These are phyloP conservation scores for Thermothelomyces thermophilus DNA, from an alignment of 2,329 filamentous ascomycete genomes.

Conservation along the genomic window DNA sequence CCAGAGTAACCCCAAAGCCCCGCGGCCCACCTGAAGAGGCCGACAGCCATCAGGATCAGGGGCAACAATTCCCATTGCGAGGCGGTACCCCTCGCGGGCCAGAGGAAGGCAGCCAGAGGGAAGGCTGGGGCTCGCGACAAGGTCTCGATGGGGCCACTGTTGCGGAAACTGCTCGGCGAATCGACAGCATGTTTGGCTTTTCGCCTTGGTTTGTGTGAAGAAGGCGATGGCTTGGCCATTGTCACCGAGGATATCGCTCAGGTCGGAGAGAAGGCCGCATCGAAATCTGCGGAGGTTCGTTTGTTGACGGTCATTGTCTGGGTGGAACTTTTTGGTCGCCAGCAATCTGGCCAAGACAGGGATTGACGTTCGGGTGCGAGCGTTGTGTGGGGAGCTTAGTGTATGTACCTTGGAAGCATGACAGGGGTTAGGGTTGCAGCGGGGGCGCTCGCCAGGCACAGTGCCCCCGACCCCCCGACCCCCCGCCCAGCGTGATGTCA, in stretches of 20 bases:
- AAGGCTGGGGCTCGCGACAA: slow-evolving; percentile 63
- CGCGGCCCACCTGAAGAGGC: slow-evolving; percentile 87
- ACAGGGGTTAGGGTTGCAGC: background rate
- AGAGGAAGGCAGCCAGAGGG: slow-evolving; percentile 87
- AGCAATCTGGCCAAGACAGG: slow-evolving; percentile 21
- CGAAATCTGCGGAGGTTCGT: slow-evolving; percentile 12
- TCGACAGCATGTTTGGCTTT: slow-evolving; percentile 47
- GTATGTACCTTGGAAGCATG: background rate
- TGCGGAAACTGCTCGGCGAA: slow-evolving; percentile 26
- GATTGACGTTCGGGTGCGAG: slow-evolving; percentile 7
- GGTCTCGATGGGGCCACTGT: slow-evolving; percentile 34
- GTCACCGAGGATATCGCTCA: slow-evolving; percentile 27
- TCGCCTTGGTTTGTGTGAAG: slow-evolving; percentile 54
- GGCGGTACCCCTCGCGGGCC: slow-evolving; percentile 75
- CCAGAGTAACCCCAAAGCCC: slow-evolving; percentile 94
- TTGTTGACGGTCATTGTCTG: background rate
- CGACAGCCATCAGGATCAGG: slow-evolving; percentile 80
- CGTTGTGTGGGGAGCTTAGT: slow-evolving; percentile 8
- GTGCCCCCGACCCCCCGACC: no score
- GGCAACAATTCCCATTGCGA: slow-evolving; percentile 93
- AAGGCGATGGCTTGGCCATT: slow-evolving; percentile 46
- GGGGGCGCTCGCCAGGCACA: no score
- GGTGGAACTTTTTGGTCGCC: slow-evolving; percentile 8
- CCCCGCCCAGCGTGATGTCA: slow-evolving; percentile 21
- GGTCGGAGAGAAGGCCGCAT: slow-evolving; percentile 20